Percentiles rank a stretch among this genome's conserved stretches.
These are phyloP conservation scores for Colletotrichum sansevieriae DNA, from an alignment of 2,329 filamentous ascomycete species.

Conservation along the genomic window DNA sequence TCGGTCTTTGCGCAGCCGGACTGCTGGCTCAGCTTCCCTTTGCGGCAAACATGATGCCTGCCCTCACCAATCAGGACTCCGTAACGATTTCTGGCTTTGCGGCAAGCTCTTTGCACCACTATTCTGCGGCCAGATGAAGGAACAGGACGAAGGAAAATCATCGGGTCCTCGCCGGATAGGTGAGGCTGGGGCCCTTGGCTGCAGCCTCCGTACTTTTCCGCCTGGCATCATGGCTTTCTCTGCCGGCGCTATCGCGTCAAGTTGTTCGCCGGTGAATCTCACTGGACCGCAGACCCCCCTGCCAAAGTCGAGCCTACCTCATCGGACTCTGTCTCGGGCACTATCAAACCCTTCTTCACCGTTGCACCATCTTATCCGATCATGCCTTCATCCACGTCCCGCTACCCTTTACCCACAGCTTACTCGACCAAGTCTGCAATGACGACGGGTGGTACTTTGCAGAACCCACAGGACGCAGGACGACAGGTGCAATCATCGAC, in stretches of 20 bases:
- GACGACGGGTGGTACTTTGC: not conserved
- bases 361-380: not conserved
- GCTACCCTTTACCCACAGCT: conserved; percentile 6
- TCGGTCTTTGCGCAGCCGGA: not conserved
- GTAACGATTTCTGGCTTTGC: no score
- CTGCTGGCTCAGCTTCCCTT: not conserved
- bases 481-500: not conserved
- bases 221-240: not conserved
- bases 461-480: not conserved
- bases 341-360: conserved; percentile 22
- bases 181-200: no score
- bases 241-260: no score
- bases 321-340: not conserved
- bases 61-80: no score
- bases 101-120: not conserved
- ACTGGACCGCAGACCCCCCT: not conserved
- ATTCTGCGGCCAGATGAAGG: no score
- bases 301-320: not conserved
- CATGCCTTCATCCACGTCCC: not conserved
- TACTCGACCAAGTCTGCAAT: not conserved
- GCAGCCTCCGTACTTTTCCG: not conserved
- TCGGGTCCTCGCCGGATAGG: conserved; percentile 21
- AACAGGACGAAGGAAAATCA: not conserved
- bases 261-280: no score
- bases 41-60: not conserved